Percentiles rank a stretch among this genome's conserved stretches.
phyloP scores from a whole-genome alignment of 2,329 filamentous ascomycete genomes.

The Xylogone sp. region DNA sequence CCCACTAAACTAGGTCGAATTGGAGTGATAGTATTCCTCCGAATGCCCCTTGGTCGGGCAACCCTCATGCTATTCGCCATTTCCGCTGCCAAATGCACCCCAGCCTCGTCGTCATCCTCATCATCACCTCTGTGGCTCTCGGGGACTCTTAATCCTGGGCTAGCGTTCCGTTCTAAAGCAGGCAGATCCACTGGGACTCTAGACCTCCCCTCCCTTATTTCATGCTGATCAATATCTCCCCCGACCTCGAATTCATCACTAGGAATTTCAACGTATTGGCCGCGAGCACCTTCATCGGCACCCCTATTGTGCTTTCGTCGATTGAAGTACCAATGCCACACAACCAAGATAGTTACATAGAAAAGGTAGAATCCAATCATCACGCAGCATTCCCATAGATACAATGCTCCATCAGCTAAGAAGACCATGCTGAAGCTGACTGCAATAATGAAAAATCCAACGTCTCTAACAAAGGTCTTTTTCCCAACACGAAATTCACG shows the following conservation, averaged over 20 bases:
- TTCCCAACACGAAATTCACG: slow-evolving; percentile 88
- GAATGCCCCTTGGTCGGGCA: slow-evolving; percentile 60
- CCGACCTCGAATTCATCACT: slow-evolving; percentile 50
- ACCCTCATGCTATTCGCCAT: slow-evolving; percentile 92
- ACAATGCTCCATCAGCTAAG: slow-evolving; percentile 76
- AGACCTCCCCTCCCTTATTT: slow-evolving; percentile 33
- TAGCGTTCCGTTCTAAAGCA: slow-evolving; percentile 23
- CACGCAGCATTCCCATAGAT: slow-evolving; percentile 80
- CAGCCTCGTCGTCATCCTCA: slow-evolving; percentile 51
- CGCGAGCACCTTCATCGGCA: slow-evolving; percentile 67
- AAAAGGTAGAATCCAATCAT: slow-evolving; percentile 93
- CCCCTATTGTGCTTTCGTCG: slow-evolving; percentile 56
- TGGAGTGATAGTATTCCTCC: slow-evolving; percentile 73
- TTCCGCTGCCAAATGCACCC: slow-evolving; percentile 70
- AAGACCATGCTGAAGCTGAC: slow-evolving; percentile 85
- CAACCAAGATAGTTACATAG: slow-evolving; percentile 84
- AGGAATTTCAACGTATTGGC: slow-evolving; percentile 63
- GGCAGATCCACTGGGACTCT: slow-evolving; percentile 25
- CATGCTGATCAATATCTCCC: slow-evolving; percentile 61
- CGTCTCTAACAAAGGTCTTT: slow-evolving; percentile 86
- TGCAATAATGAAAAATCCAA: slow-evolving; percentile 86
- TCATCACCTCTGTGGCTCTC: slow-evolving; percentile 29
- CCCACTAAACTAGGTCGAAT: slow-evolving; percentile 93
- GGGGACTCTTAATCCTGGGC: slow-evolving; percentile 33
- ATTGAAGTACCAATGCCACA: slow-evolving; percentile 84